Base-by-base conservation (phyloP, 371 early-diverging fungal species). In the Mortierella sp. region DNA sequence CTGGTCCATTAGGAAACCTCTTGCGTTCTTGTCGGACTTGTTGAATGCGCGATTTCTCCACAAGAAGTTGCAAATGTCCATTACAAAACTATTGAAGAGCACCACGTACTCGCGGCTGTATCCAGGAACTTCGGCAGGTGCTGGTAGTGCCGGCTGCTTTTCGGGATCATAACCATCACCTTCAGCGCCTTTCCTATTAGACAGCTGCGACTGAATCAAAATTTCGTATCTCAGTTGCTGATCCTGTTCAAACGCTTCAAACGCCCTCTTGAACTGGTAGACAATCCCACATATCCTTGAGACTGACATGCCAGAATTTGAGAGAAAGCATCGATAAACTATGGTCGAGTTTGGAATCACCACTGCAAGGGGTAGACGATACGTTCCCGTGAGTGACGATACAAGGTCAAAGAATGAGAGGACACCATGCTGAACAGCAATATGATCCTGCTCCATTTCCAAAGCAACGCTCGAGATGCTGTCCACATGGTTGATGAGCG, bases 241-340 rank as follows among this genome's bases (percentile, higher is more conserved):
- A 23, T 59, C 62, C 24, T 49, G 52, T 23, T 76, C 60, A 39
- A 79, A 76, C 4, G 51, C 60, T 26, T 67, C 62, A 53, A 67
- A 70, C 26, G 65, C 60, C 17, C 50, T 27, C 51, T 64, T 76
- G 52, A 58, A 81, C 59, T 81, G 80, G 41, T 76, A 65, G 9
- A 89, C 64, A 31, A 87, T 79, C n/a, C 84, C 84, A 55, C 89
- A 89, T 9, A 87, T 81, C 50, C 89, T 65, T 17, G 83, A 80
- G 3, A 85, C 53, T 3, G 88, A 75, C 86, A 86, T 84, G 15
- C 83, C 86, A 12, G 78, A 78, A 9, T 72, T 58, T 1, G 87
- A 82, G 49, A 87, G 81, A 62, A 87, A 87, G 28, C 58, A 68
- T 8, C 85, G 85, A 50, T 85, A 81, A 0, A 87, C 82, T 31